Evolutionary conservation across 495 filamentous ascomycete genomes (phyloP).

Genomic region (Massariosphaeria phaeospora): DNA sequence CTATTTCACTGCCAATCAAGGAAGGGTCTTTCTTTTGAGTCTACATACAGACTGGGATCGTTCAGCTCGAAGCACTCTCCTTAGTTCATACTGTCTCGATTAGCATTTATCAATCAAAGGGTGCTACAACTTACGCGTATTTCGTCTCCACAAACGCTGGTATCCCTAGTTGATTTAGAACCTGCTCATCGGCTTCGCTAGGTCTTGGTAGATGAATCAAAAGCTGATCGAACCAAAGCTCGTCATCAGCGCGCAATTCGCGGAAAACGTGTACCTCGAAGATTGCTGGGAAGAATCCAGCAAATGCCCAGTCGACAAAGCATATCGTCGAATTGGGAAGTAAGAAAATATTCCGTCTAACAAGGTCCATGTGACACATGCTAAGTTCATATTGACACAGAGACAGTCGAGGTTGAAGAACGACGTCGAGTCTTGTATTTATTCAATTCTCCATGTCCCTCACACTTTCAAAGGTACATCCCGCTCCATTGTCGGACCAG

Average conservation of each 20-base stretch:
- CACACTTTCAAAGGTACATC: not conserved
- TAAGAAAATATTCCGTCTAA: not conserved
- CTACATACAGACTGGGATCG: not conserved
- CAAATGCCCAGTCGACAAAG: conserved; percentile 7
- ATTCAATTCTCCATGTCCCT: not conserved
- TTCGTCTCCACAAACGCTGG: not conserved
- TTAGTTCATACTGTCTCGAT: not conserved
- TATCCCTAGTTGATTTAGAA: not conserved
- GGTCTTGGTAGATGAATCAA: not conserved
- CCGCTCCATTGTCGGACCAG: not conserved
- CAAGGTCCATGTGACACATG: conserved; percentile 6
- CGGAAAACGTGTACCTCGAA: not conserved
- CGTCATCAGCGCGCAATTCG: not conserved
- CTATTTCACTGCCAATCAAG: not conserved
- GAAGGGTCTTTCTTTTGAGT: not conserved
- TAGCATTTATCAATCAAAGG: not conserved
- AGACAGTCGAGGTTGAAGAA: not conserved
- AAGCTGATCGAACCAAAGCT: not conserved
- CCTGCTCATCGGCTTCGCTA: not conserved
- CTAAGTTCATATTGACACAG: not conserved
- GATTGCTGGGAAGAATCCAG: not conserved
- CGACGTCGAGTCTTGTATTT: not conserved
- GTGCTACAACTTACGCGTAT: not conserved
- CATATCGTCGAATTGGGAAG: not conserved
- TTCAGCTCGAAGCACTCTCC: not conserved